Evolutionary conservation across 805 yeast species (phyloP).

Genomic region (Saccharomycopsis sp.): DNA sequence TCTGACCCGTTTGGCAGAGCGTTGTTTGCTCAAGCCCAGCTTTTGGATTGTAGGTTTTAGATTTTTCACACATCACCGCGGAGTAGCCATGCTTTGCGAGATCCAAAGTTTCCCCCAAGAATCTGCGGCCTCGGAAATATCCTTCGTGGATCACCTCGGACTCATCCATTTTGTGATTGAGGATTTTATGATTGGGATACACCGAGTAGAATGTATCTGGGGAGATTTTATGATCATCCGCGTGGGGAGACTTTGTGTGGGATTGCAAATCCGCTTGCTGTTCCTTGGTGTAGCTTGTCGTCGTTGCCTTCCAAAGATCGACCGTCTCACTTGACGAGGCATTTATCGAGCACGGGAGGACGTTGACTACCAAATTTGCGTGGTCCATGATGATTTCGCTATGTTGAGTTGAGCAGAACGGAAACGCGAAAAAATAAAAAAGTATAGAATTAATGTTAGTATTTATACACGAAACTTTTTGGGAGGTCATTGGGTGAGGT

Average conservation of each 20-base stretch:
- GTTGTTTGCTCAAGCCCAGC: neutral
- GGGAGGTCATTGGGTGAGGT: neutral
- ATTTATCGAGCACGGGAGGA: constrained; percentile 11
- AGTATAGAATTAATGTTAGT: neutral
- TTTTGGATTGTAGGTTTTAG: neutral
- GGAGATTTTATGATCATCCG: no score
- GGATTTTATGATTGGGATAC: constrained; percentile 5
- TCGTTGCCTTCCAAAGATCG: constrained; percentile 14
- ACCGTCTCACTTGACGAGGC: constrained; percentile 3
- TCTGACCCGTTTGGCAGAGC: neutral
- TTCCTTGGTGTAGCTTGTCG: constrained; percentile 26
- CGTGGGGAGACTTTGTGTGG: no score
- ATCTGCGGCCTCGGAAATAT: constrained; percentile 18
- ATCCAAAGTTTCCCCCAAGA: constrained; percentile 15
- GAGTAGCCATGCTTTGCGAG: neutral
- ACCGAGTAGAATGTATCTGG: constrained; percentile 11
- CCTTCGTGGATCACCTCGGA: neutral
- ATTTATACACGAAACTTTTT: neutral
- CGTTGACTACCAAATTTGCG: constrained; percentile 1
- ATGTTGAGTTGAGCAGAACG: neutral
- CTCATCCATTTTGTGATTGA: neutral
- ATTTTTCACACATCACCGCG: constrained; percentile 5
- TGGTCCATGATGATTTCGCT: neutral
- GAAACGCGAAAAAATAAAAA: neutral
- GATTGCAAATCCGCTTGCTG: constrained; percentile 7